Evolutionary conservation across 306 rosid genomes (phyloP), one percentile per base, ranked within the genome.

Genomic region (Crotalaria pallida): DNA sequence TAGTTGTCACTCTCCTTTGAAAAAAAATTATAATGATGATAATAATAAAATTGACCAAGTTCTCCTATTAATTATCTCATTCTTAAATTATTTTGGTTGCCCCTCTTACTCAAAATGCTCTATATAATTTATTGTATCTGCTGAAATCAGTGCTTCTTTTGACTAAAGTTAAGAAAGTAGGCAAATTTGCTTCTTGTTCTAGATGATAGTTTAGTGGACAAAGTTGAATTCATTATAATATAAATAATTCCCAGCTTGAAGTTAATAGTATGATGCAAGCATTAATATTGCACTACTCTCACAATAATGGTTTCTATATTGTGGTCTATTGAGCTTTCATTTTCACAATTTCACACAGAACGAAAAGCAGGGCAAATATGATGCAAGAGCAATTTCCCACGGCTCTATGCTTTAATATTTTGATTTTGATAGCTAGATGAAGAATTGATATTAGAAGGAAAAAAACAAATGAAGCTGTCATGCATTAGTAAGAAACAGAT

Each of bases 101-200:
- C 2, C 8, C 21, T 24, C 17, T 64, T 13, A 16, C 33, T 66
- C 6, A 1, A 62, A 62, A 58, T 71, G 53, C 23, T 56, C 0
- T 36, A 18, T 24, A 11, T 40, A 22, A 5, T 26, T 15, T 8
- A 24, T 26, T 18, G 4, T 10, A 43, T 58, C 16, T 23, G 2
- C 2, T 17, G 19, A 13, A 55, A 56, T 68, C 2, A 27, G 70
- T 65, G 51, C 6, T 9, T 61, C 34, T 6, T 62, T 80, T 71
- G 78, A 69, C 82, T 63, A 53, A 33, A 36, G 13, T 16, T 16
- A n/a, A 12, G 58, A 41, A 29, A 43, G 62, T 56, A 11, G 69
- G 23, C 69, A 49, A 69, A 33, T 79, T 80, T 74, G 84, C 52
- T 43, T 64, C 80, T 69, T 69, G 65, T 58, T 51, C 58, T 9